These are phyloP conservation scores for Coemansia umbellata DNA, from an alignment of 192 early-diverging fungal species.

Conservation along the genomic window DNA sequence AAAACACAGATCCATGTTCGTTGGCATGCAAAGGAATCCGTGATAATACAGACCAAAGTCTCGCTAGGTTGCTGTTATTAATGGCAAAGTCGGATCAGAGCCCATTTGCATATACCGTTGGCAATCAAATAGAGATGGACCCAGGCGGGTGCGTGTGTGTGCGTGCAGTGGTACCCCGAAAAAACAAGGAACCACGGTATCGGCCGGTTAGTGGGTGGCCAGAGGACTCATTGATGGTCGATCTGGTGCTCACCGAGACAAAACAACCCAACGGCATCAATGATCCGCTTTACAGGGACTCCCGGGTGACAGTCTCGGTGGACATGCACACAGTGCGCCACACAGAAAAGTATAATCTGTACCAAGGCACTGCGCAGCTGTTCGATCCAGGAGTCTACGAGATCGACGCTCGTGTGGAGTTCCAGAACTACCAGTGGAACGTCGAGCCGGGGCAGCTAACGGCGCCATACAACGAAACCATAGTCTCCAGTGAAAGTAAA, in stretches of 20 bases:
- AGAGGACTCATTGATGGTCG: constrained; percentile 23
- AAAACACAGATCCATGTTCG: neutral
- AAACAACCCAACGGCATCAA: neutral
- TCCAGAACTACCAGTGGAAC: constrained; percentile 25
- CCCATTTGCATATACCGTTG: constrained; percentile 13
- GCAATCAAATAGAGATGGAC: neutral
- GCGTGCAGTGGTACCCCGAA: constrained; percentile 11
- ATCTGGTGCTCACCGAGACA: constrained; percentile 18
- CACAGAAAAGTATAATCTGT: neutral
- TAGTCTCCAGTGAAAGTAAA: neutral
- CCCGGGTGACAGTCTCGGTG: constrained; percentile 22
- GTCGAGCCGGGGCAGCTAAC: constrained; percentile 13
- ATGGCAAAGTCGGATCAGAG: too few relatives aligned
- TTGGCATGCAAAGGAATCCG: constrained; percentile 3
- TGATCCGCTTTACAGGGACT: constrained; percentile 14
- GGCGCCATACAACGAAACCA: constrained; percentile 4
- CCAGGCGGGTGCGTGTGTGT: constrained; percentile 31
- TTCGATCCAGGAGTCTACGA: constrained; percentile 31
- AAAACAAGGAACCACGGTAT: neutral
- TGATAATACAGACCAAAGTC: too few relatives aligned
- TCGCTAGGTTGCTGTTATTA: too few relatives aligned
- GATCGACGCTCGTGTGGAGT: constrained; percentile 31
- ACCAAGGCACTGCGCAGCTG: constrained; percentile 22
- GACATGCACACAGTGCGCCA: neutral
- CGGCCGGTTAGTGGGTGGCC: constrained; percentile 23